phyloP scores from a whole-genome alignment of 164 flowering plant species.

The Chimonanthus salicifolius region DNA sequence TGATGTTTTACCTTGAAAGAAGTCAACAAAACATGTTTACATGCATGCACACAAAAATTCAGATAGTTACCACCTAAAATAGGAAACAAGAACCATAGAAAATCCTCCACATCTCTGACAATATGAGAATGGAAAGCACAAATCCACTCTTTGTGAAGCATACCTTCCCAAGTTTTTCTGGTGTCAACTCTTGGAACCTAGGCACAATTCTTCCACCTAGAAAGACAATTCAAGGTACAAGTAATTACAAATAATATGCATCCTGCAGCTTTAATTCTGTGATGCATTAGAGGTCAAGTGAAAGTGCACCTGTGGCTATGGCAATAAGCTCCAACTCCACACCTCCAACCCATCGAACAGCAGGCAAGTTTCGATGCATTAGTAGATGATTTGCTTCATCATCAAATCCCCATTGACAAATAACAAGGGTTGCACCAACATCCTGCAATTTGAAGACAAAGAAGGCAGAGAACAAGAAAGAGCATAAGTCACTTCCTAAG shows the following conservation, averaged over 20 bases:
- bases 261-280: not conserved
- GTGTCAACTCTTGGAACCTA: slow-evolving; percentile 91
- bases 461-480: not conserved
- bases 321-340: slow-evolving; percentile 96
- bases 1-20: too few species aligned
- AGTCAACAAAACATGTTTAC: not conserved
- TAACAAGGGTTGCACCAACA: slow-evolving; percentile 95
- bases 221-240: slow-evolving; percentile 2
- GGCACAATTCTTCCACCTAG: slow-evolving; percentile 99
- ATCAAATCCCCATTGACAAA: slow-evolving; percentile 99
- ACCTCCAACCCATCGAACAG: slow-evolving; percentile 99
- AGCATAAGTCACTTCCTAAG: not conserved
- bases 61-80: too few species aligned
- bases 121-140: not conserved
- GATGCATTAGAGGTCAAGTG: not conserved
- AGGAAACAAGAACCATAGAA: too few species aligned
- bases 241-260: too few species aligned
- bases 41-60: too few species aligned
- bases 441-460: slow-evolving; percentile 43
- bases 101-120: not conserved
- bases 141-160: not conserved
- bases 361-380: slow-evolving; percentile 92
- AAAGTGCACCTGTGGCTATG: slow-evolving; percentile 82
- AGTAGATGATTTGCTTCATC: slow-evolving; percentile 97
- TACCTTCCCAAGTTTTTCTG: slow-evolving; percentile 91